These are phyloP conservation scores for Curvularia spicifera DNA, from an alignment of 2,329 filamentous ascomycete species.

Conservation along the genomic window DNA sequence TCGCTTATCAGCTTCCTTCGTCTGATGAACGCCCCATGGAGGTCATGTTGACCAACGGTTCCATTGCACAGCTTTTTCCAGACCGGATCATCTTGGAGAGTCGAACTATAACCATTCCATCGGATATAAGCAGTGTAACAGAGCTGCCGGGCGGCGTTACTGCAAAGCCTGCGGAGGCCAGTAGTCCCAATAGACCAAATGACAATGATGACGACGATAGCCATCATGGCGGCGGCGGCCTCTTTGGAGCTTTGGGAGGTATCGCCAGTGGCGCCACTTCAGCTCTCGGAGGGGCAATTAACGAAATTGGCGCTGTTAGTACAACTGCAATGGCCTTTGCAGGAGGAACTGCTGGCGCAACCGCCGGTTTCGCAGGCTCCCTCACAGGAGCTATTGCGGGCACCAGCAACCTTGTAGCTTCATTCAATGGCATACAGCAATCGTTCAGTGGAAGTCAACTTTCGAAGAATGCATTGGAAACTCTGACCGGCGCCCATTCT, in stretches of 20 bases:
- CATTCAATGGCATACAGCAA: constrained; percentile 27
- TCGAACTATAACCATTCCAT: constrained; percentile 7
- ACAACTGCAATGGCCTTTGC: constrained; percentile 10
- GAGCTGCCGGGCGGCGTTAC: constrained; percentile 6
- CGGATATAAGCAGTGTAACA: not conserved
- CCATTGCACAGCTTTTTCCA: constrained; percentile 12
- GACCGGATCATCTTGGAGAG: constrained; percentile 16
- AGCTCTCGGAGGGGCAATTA: constrained; percentile 3
- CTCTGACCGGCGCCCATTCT: constrained; percentile 12
- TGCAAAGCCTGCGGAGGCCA: constrained; percentile 13
- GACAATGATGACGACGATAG: not conserved
- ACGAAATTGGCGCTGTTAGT: constrained; percentile 5
- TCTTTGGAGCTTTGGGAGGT: constrained; percentile 11
- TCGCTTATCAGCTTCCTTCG: constrained; percentile 20
- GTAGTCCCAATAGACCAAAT: not conserved
- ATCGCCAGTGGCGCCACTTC: constrained; percentile 10
- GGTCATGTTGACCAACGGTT: constrained; percentile 21
- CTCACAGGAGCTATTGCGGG: constrained; percentile 13
- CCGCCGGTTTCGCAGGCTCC: constrained; percentile 7
- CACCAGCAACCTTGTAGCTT: constrained; percentile 13
- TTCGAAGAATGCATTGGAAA: constrained; percentile 6
- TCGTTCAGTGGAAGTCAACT: constrained; percentile 13
- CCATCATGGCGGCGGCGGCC: not conserved
- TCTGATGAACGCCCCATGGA: constrained; percentile 15
- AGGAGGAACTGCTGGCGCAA: constrained; percentile 8